phyloP scores from a whole-genome alignment of 768 basidiomycete species.

The Suillus variegatus region DNA sequence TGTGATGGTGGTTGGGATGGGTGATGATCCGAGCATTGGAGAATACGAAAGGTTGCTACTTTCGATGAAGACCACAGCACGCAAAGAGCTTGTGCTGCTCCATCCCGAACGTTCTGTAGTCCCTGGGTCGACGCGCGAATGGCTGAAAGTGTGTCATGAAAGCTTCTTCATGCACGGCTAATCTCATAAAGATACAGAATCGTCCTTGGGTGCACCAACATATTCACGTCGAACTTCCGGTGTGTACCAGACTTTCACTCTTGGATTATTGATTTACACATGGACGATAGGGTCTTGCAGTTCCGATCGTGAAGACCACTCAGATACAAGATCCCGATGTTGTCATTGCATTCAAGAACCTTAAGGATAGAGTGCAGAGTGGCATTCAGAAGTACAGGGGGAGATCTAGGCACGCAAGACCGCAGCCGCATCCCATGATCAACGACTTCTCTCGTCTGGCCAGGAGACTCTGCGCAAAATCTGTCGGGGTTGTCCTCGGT shows the following conservation, averaged over 20 bases:
- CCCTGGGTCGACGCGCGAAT: conserved; percentile 91
- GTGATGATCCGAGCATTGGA: conserved; percentile 86
- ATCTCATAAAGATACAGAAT: conserved; percentile 48
- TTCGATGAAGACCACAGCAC: conserved; percentile 97
- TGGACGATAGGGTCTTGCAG: conserved; percentile 62
- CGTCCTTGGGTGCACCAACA: conserved; percentile 97
- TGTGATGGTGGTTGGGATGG: conserved; percentile 92
- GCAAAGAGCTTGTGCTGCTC: conserved; percentile 93
- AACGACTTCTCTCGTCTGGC: conserved; percentile 95
- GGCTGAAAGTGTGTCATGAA: conserved; percentile 73
- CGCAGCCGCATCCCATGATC: conserved; percentile 76
- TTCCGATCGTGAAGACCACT: conserved; percentile 60
- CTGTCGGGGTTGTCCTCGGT: conserved; percentile 91
- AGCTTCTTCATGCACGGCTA: conserved; percentile 1
- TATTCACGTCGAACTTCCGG: conserved; percentile 90
- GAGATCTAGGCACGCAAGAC: conserved; percentile 56
- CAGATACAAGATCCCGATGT: conserved; percentile 84
- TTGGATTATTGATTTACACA: conserved; percentile 9
- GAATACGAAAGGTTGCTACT: conserved; percentile 93
- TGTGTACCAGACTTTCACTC: conserved; percentile 33
- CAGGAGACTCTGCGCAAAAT: conserved; percentile 86
- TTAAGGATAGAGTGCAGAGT: conserved; percentile 91
- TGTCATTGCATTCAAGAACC: conserved; percentile 82
- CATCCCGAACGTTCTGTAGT: conserved; percentile 89
- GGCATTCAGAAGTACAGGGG: conserved; percentile 88